Evolutionary conservation across 208 protist species (phyloP).

Genomic region (Leishmania lainsoni): DNA sequence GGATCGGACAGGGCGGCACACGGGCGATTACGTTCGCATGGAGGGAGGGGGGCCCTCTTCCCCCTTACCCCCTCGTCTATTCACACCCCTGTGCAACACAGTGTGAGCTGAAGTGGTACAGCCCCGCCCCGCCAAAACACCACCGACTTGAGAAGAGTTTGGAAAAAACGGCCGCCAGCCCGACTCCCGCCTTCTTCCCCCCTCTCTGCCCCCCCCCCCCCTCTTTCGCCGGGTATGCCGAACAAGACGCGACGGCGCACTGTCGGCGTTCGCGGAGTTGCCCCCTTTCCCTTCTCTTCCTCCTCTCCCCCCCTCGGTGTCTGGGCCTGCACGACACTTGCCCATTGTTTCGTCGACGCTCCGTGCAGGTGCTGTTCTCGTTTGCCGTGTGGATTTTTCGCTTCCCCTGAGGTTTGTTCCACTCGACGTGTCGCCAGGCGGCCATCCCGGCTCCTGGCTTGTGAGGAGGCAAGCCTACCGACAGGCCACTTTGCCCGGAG

Average conservation of each 20-base stretch:
- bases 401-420: not conserved
- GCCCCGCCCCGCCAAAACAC: not conserved
- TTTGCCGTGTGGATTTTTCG: not conserved
- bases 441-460: not conserved
- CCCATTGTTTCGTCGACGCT: not conserved
- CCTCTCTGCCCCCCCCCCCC: no score
- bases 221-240: not conserved
- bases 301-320: not conserved
- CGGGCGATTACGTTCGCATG: not conserved
- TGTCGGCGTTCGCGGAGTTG: no score
- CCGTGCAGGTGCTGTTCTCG: not conserved
- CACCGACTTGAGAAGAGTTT: not conserved
- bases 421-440: not conserved
- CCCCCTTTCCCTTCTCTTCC: no score
- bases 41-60: not conserved
- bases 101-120: not conserved
- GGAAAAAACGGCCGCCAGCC: not conserved
- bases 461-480: not conserved
- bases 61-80: not conserved
- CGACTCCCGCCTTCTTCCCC: no score
- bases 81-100: not conserved
- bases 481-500: not conserved
- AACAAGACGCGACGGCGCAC: not conserved
- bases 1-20: not conserved
- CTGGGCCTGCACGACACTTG: not conserved